These are phyloP conservation scores for Chaetoceros tenuissimus DNA, from an alignment of 108 stramenopile genomes.

Conservation along the genomic window DNA sequence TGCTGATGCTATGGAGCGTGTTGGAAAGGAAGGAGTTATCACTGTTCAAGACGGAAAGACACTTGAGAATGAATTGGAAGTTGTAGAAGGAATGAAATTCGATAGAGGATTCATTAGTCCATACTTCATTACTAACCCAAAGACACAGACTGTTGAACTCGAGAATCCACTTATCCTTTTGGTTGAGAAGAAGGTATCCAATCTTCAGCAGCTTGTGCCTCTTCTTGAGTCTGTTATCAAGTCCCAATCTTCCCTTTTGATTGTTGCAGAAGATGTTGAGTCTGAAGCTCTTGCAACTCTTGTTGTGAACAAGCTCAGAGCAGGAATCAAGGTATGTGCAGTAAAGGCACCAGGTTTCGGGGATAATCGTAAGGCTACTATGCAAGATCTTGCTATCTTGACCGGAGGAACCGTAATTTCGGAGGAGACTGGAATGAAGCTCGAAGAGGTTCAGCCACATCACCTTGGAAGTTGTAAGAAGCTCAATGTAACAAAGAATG, in stretches of 20 bases:
- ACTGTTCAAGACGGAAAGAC: constrained; percentile 99
- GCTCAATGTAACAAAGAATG: constrained; percentile 94
- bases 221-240: constrained; percentile 93
- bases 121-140: constrained; percentile 98
- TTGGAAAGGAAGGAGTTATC: constrained; percentile 99
- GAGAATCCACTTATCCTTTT: constrained; percentile 96
- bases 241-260: constrained; percentile 87
- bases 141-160: constrained; percentile 93
- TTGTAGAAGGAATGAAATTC: constrained; percentile 99
- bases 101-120: constrained; percentile 99
- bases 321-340: constrained; percentile 98
- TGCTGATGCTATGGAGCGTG: constrained; percentile 98
- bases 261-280: constrained; percentile 99
- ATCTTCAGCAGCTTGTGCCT: constrained; percentile 92
- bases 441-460: constrained; percentile 87
- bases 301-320: constrained; percentile 99
- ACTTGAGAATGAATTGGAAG: constrained; percentile 97
- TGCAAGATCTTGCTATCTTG: constrained; percentile 98
- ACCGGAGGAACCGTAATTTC: constrained; percentile 98
- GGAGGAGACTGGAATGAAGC: constrained; percentile 96
- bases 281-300: constrained; percentile 97
- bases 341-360: constrained; percentile 99
- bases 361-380: constrained; percentile 99
- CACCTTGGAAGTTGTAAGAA: constrained; percentile 92
- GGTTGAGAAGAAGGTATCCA: constrained; percentile 98